Evolutionary conservation across 2,329 filamentous ascomycete species (phyloP).

Genomic region (Corniculantispora saksenae): DNA sequence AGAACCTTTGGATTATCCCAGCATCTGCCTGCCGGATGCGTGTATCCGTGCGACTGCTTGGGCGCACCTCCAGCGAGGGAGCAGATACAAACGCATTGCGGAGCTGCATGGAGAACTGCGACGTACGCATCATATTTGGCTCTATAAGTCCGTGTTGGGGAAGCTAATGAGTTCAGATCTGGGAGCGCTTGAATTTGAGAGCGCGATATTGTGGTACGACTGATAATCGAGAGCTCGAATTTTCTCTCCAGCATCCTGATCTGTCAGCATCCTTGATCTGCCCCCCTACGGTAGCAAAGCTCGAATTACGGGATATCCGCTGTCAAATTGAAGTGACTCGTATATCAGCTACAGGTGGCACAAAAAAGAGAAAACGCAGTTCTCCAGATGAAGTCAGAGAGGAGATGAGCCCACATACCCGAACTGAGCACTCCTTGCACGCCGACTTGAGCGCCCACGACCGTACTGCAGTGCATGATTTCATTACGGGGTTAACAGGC

Average conservation of each 20-base stretch:
- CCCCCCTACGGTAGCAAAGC: constrained; percentile 28
- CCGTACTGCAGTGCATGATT: background rate
- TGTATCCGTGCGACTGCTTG: constrained; percentile 25
- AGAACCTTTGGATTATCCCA: constrained; percentile 37
- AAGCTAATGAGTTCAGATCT: constrained; percentile 28
- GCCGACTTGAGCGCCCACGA: background rate
- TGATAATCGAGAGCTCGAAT: constrained; percentile 27
- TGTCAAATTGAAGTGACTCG: constrained; percentile 29
- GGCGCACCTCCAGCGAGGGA: constrained; percentile 23
- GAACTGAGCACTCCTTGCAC: background rate
- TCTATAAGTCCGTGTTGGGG: fast-evolving
- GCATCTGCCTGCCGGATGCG: constrained; percentile 32
- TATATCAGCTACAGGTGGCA: background rate
- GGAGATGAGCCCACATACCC: background rate
- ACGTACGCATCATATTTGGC: constrained; percentile 27
- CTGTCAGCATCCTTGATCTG: constrained; percentile 33
- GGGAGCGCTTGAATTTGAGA: constrained; percentile 33
- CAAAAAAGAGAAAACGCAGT: background rate
- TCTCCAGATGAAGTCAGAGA: background rate
- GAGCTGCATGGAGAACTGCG: constrained; percentile 26
- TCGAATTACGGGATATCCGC: constrained; percentile 30
- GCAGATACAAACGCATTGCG: constrained; percentile 23
- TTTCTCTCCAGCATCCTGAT: constrained; percentile 40
- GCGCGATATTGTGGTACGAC: constrained; percentile 25
- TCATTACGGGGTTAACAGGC: background rate